phyloP scores from a whole-genome alignment of 805 yeast species.

The Spathaspora gorwiae region DNA sequence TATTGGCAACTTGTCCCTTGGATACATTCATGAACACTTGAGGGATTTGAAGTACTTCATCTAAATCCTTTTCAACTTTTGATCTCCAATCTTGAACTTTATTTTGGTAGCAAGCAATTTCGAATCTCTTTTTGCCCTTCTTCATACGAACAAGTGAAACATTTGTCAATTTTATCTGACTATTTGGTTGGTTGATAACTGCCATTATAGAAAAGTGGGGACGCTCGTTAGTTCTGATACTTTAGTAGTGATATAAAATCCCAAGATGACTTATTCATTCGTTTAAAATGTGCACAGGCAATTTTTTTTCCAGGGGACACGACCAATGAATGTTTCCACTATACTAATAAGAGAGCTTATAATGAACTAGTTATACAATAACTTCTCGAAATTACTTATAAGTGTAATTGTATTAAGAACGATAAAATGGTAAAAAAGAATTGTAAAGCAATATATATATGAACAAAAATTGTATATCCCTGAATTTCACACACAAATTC shows the following conservation, averaged over 20 bases:
- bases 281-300: too few relatives aligned
- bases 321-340: neutral
- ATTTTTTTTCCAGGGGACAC: neutral
- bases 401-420: neutral
- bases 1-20: conserved; percentile 88
- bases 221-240: too few relatives aligned
- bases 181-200: conserved; percentile 77
- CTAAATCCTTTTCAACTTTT: conserved; percentile 85
- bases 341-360: too few relatives aligned
- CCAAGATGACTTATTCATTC: too few relatives aligned
- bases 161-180: conserved; percentile 86
- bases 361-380: too few relatives aligned
- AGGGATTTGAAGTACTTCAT: conserved; percentile 94
- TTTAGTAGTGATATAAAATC: too few relatives aligned
- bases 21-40: conserved; percentile 90
- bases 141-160: conserved; percentile 89
- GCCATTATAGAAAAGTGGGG: conserved; percentile 21
- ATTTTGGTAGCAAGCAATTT: conserved; percentile 93
- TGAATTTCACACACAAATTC: neutral
- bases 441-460: neutral
- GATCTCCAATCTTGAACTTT: conserved; percentile 94
- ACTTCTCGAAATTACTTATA: too few relatives aligned
- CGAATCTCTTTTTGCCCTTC: conserved; percentile 88
- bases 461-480: neutral
- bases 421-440: neutral